phyloP scores from a whole-genome alignment of 352 stramenopile species.

The Globisporangium middletonii region DNA sequence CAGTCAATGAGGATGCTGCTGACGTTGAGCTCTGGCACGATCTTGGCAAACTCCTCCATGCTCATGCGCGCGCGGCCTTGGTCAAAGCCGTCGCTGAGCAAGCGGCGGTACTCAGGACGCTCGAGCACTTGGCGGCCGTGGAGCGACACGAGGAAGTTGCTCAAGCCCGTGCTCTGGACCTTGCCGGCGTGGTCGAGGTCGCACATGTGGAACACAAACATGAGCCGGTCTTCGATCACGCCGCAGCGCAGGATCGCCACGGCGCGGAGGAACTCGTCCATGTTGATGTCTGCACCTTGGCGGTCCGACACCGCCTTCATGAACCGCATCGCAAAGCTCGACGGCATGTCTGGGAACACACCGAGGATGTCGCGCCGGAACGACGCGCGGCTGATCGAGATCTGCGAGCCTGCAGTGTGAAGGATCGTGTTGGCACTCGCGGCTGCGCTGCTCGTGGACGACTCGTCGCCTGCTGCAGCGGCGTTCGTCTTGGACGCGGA shows the following conservation, averaged over 20 bases:
- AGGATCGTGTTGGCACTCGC: conserved; percentile 36
- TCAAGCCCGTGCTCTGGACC: conserved; percentile 79
- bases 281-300: conserved; percentile 80
- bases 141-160: conserved; percentile 82
- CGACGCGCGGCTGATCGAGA: conserved; percentile 74
- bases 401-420: conserved; percentile 69
- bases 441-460: conserved; percentile 4
- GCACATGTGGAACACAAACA: conserved; percentile 86
- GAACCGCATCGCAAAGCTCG: conserved; percentile 85
- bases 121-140: conserved; percentile 75
- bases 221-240: conserved; percentile 66
- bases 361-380: conserved; percentile 83
- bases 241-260: conserved; percentile 73
- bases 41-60: conserved; percentile 61
- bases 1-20: conserved; percentile 66
- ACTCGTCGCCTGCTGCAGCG: not conserved
- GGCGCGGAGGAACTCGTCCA: conserved; percentile 83
- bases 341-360: conserved; percentile 87
- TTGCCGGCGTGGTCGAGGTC: conserved; percentile 83
- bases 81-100: conserved; percentile 79
- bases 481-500: conserved; percentile 24
- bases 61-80: conserved; percentile 73
- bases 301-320: conserved; percentile 85
- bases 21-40: conserved; percentile 47
- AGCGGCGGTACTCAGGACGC: conserved; percentile 56